Conservation (phyloP, 139 green algal species). For the Pedinophyceae sp. region DNA sequence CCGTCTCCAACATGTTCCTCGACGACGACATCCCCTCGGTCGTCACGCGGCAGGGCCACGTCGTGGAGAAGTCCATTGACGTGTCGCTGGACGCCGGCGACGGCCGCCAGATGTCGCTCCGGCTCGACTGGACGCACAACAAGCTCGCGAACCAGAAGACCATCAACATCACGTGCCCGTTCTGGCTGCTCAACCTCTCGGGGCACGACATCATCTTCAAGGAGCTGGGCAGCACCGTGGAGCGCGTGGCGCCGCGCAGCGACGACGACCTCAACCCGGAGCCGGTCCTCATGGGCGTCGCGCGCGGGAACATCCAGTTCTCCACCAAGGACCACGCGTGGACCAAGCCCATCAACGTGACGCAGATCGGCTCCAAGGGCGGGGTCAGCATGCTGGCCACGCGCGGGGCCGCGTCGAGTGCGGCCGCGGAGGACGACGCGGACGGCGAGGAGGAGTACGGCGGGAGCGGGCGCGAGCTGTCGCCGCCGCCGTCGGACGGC, state of each 20-base stretch:
- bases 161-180: conserved; percentile 11
- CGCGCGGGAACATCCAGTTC: too few relatives aligned
- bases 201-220: not conserved
- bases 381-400: not conserved
- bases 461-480: too few relatives aligned
- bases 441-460: too few relatives aligned
- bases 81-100: too few relatives aligned
- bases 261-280: not conserved
- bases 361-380: not conserved
- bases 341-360: conserved; percentile 19
- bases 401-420: too few relatives aligned
- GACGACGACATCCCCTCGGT: not conserved
- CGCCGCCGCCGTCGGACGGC: too few relatives aligned
- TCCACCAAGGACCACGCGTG: too few relatives aligned
- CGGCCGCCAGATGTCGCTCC: too few relatives aligned
- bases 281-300: too few relatives aligned
- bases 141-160: conserved; percentile 3
- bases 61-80: conserved; percentile 25
- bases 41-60: not conserved
- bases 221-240: not conserved
- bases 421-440: too few relatives aligned
- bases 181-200: not conserved
- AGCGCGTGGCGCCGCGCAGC: not conserved
- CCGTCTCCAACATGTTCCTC: not conserved
- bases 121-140: too few relatives aligned